These are phyloP conservation scores for Neonothopanus nambi DNA, from an alignment of 1,284 basidiomycete genomes.

Conservation along the genomic window DNA sequence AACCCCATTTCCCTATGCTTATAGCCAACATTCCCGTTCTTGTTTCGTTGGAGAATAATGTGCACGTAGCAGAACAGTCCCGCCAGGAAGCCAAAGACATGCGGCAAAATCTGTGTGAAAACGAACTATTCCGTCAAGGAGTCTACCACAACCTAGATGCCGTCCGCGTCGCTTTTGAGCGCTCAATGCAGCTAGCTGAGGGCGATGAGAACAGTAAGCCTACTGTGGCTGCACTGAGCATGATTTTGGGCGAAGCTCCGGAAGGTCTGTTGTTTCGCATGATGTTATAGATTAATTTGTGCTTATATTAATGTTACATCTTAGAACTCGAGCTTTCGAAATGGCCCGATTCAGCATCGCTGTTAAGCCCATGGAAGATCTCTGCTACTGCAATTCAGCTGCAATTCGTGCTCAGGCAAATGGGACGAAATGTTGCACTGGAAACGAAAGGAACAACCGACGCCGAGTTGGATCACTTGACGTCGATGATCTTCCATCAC, in stretches of 20 bases:
- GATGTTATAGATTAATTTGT: background rate
- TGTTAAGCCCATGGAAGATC: constrained; percentile 80
- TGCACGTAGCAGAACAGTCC: constrained; percentile 47
- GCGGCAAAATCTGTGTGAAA: constrained; percentile 57
- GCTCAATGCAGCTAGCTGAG: constrained; percentile 49
- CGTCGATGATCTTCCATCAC: constrained; percentile 65
- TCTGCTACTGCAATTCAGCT: constrained; percentile 77
- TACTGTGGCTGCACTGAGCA: constrained; percentile 63
- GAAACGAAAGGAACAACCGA: constrained; percentile 53
- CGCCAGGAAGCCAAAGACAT: constrained; percentile 49
- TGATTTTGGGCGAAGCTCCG: constrained; percentile 56
- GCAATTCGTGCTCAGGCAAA: constrained; percentile 69
- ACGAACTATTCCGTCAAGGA: constrained; percentile 65
- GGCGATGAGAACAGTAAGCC: constrained; percentile 55
- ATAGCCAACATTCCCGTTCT: constrained; percentile 64
- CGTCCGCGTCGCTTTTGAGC: constrained; percentile 67
- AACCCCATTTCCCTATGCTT: constrained; percentile 63
- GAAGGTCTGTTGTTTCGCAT: constrained; percentile 36
- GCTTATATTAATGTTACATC: constrained; percentile 10
- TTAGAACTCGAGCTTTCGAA: constrained; percentile 54
- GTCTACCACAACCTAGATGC: constrained; percentile 72
- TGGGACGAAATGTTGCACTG: constrained; percentile 63
- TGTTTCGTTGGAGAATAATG: constrained; percentile 67
- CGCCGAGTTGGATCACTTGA: constrained; percentile 61
- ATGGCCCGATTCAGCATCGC: constrained; percentile 60